Evolutionary conservation across 148 eudicot genomes (phyloP), one percentile per base, ranked within the genome.

Genomic region (Polygonum aviculare): DNA sequence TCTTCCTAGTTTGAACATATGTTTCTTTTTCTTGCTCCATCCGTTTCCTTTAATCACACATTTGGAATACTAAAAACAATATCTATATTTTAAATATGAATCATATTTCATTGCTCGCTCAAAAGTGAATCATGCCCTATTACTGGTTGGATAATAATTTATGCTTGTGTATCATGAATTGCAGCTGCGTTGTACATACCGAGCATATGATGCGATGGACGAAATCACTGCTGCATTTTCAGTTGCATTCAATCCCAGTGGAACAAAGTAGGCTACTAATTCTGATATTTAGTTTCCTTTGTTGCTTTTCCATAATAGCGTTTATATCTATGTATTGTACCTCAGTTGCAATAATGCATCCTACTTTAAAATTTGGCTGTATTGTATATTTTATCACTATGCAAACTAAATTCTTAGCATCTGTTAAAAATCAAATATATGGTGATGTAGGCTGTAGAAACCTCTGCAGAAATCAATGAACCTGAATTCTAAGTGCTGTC

Each of bases 151-250:
- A 26, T 67, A 31, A 67, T 26, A 26, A 35, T 67, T 5, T 6
- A 38, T 67, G 38, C 14, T 31, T 36, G 45, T 67, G 6, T 15
- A 67, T 5, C n/a, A 35, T 67, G 72, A 45, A 80, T 73, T 87
- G 81, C 96, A 95, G 97, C 78, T 95, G 35, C 97, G 99, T 12
- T 95, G 99, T 83, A 95, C 97, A 9, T 95, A 95, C 80, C 93
- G 99, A 79, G 97, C 99, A 50, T 95, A 89, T 84, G 97, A 95
- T 88, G 91, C 88, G 75, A 89, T 95, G 97, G 99, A 95, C 81
- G 99, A 95, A 83, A 95, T 95, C 60, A 85, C 94, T 77, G 99
- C 98, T 84, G 99, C 99, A 52, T 89, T 84, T 81, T 90, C 91
- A 62, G 77, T 95, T 80, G 97, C 90, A 70, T 95, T 95, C 84